Percentiles rank a stretch among this genome's conserved stretches.
These are phyloP conservation scores for Botrytis cinerea DNA, from an alignment of 2,329 filamentous ascomycete species.

Conservation along the genomic window DNA sequence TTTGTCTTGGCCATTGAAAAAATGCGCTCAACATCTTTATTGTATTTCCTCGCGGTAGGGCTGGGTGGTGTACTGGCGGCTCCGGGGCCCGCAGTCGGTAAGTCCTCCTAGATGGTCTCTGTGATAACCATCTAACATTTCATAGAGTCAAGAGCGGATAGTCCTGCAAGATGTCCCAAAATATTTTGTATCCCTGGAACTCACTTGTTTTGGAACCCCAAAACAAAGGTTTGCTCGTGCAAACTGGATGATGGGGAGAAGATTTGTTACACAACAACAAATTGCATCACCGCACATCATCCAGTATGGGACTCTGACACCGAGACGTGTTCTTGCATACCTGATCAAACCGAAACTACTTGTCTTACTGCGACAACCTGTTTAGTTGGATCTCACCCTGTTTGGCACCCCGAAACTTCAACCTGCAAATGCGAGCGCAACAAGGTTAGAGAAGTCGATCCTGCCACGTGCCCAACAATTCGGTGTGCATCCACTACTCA, in stretches of 20 bases:
- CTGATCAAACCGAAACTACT: slow-evolving; percentile 14
- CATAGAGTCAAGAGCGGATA: slow-evolving; percentile 20
- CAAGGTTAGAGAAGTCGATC: slow-evolving; percentile 13
- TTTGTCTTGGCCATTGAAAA: background rate
- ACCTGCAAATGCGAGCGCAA: slow-evolving; percentile 16
- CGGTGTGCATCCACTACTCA: slow-evolving; percentile 26
- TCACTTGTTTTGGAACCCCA: slow-evolving; percentile 26
- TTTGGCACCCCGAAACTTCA: slow-evolving; percentile 13
- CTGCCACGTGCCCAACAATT: slow-evolving; percentile 27
- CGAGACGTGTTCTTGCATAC: slow-evolving; percentile 24
- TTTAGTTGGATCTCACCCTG: slow-evolving; percentile 6
- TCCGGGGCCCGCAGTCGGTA: slow-evolving; percentile 13
- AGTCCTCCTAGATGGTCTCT: background rate
- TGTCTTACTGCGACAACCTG: slow-evolving; percentile 17
- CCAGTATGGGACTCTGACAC: slow-evolving; percentile 21
- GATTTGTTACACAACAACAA: slow-evolving; percentile 22
- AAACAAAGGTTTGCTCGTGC: slow-evolving; percentile 23
- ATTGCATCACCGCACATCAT: slow-evolving; percentile 10
- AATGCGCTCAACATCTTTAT: slow-evolving; percentile 14
- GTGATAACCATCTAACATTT: background rate
- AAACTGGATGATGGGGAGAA: slow-evolving; percentile 21
- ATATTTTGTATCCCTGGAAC: slow-evolving; percentile 25
- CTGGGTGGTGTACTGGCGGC: slow-evolving; percentile 17
- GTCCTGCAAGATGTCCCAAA: slow-evolving; percentile 26
- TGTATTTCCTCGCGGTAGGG: slow-evolving; percentile 16